Conservation (phyloP, 345 rosid genomes). For the Brassica napus region Da-Ae NC_063445.1:75001-75500, state of each 20-base stretch:
- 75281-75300: not conserved
- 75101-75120: too few species aligned
- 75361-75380: not conserved
- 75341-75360: not conserved
- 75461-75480: not conserved
- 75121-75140: too few species aligned
- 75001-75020: too few species aligned
- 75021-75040: too few species aligned
- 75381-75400: too few species aligned
- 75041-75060: too few species aligned
- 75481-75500: slow-evolving; percentile 12
- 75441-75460: not conserved
- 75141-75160: not conserved
- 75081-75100: too few species aligned
- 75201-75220: not conserved
- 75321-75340: not conserved
- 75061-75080: too few species aligned
- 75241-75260: not conserved
- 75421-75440: not conserved
- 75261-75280: not conserved
- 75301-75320: not conserved
- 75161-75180: not conserved
- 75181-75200: not conserved
- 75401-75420: not conserved
- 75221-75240: not conserved